Percentiles rank a stretch among this genome's conserved stretches.
These are phyloP conservation scores for Pterocarpus santalinus DNA, from an alignment of 306 rosid genomes.

Conservation along the genomic window DNA sequence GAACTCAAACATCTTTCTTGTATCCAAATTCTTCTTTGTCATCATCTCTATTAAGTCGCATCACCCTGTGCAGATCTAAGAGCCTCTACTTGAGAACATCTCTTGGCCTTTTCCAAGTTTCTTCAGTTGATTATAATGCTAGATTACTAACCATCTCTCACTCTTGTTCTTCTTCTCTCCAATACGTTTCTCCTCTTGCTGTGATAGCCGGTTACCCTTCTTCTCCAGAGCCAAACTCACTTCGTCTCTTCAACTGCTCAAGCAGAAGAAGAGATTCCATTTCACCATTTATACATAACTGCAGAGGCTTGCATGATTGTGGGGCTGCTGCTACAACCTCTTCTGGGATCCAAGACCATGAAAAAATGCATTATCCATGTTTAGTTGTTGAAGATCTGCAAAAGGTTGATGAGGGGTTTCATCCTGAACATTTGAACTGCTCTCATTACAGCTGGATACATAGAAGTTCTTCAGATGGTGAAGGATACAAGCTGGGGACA, in stretches of 20 bases:
- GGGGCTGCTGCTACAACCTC: conserved; percentile 10
- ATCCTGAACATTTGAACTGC: conserved; percentile 55
- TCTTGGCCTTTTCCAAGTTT: conserved; percentile 38
- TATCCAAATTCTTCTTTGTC: conserved; percentile 46
- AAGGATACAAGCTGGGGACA: conserved; percentile 49
- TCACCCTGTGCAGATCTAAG: conserved; percentile 28
- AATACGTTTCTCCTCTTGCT: conserved; percentile 46
- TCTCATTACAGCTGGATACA: conserved; percentile 53
- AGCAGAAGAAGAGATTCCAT: conserved; percentile 24
- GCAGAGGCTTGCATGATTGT: conserved; percentile 34
- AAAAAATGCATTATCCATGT: conserved; percentile 43
- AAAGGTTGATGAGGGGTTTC: conserved; percentile 51
- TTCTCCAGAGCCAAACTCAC: conserved; percentile 52
- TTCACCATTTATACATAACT: conserved; percentile 29
- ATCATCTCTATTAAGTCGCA: conserved; percentile 42
- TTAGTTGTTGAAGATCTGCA: conserved; percentile 50
- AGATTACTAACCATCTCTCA: conserved; percentile 22
- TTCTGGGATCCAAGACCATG: conserved; percentile 33
- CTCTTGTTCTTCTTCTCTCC: conserved; percentile 40
- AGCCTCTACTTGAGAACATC: conserved; percentile 33
- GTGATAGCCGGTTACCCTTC: conserved; percentile 53
- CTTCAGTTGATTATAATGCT: conserved; percentile 26
- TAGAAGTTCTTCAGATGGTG: conserved; percentile 33
- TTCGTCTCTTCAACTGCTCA: conserved; percentile 66
- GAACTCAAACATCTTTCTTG: conserved; percentile 44